A percentile compares a stretch with the other conserved stretches of the same genome.
Conservation (phyloP, 371 early-diverging fungal species). For the Blyttiomyces sp. region DNA sequence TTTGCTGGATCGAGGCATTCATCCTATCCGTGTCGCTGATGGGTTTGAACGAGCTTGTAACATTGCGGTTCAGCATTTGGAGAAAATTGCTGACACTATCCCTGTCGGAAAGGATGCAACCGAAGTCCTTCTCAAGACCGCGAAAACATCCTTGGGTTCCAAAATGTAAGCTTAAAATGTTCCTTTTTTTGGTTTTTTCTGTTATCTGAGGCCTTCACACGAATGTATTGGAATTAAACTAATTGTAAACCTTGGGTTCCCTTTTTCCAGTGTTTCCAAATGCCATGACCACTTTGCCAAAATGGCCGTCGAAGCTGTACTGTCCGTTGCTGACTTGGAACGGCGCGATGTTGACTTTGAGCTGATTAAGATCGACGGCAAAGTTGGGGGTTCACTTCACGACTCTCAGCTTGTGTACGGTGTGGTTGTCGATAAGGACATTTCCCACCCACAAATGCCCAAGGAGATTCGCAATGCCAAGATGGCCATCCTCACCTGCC, state of each 20-base stretch:
- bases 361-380: slow-evolving; percentile 98
- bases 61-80: slow-evolving; percentile 88
- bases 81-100: slow-evolving; percentile 87
- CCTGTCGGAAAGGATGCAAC: slow-evolving; percentile 80
- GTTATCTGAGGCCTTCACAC: too few relatives aligned
- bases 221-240: background rate
- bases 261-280: slow-evolving; percentile 79
- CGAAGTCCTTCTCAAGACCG: slow-evolving; percentile 90
- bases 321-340: slow-evolving; percentile 96
- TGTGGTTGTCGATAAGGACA: slow-evolving; percentile 99
- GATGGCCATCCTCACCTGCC: slow-evolving; percentile 98
- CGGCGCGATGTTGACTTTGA: slow-evolving; percentile 99
- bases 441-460: slow-evolving; percentile 99
- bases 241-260: background rate
- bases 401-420: slow-evolving; percentile 96
- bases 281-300: slow-evolving; percentile 95
- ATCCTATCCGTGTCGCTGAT: slow-evolving; percentile 98
- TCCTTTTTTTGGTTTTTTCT: background rate
- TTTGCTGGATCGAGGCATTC: slow-evolving; percentile 96
- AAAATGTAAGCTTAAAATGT: slow-evolving; percentile 81
- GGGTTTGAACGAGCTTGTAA: slow-evolving; percentile 97
- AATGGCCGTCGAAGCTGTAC: slow-evolving; percentile 97
- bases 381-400: slow-evolving; percentile 92
- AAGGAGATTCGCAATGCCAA: slow-evolving; percentile 94
- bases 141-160: slow-evolving; percentile 95